Percentiles rank a stretch among this genome's conserved stretches.
Conservation (phyloP, 352 stramenopile genomes). For the Phytophthora cactorum region DNA sequence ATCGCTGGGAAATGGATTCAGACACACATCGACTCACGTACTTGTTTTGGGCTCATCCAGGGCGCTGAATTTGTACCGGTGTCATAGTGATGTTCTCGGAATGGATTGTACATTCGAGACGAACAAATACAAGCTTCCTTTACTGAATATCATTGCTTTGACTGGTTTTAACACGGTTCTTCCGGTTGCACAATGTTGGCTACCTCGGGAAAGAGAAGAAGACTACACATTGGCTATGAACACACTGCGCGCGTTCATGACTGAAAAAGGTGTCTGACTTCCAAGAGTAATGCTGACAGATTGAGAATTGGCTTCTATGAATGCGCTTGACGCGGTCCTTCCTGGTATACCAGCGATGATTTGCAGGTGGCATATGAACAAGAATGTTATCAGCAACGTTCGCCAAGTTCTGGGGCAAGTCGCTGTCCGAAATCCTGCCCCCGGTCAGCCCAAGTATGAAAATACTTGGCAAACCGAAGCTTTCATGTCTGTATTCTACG, state of each 20-base stretch:
- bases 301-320: constrained; percentile 22
- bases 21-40: no score
- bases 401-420: background rate
- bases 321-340: constrained; percentile 9
- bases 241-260: constrained; percentile 12
- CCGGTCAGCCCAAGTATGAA: background rate
- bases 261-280: constrained; percentile 2
- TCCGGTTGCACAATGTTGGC: background rate
- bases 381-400: constrained; percentile 4
- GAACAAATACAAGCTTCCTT: background rate
- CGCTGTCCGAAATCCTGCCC: background rate
- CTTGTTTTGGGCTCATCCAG: background rate
- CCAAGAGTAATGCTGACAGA: constrained; percentile 9
- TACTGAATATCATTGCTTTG: background rate
- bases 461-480: background rate
- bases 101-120: background rate
- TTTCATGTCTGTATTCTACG: background rate
- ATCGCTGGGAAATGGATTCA: background rate
- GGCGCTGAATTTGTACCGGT: background rate
- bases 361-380: constrained; percentile 32
- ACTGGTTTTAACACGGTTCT: background rate
- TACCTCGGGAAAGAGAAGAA: constrained; percentile 11
- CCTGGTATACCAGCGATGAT: background rate
- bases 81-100: background rate
- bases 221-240: constrained; percentile 30